Evolutionary conservation across 1,139 yeast genomes (phyloP), one percentile per base, ranked within the genome.

Genomic region (Kodamaea alishanica): DNA sequence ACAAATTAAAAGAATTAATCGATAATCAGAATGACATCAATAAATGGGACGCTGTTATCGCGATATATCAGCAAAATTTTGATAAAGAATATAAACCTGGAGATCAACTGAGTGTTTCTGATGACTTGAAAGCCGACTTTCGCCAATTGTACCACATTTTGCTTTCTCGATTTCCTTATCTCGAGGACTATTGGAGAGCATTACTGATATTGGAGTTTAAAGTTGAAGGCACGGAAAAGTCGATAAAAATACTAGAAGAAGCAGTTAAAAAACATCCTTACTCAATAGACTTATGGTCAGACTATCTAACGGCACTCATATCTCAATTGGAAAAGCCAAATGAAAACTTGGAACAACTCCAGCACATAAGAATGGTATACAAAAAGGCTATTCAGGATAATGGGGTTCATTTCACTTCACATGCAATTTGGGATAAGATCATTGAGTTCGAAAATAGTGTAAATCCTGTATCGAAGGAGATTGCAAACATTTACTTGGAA

Each of bases 261-360:
- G 68, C 84, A 0, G 70, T 80, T 4, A 63, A 60, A 7, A 61
- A 63, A 0, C 78, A 75, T 46, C 85, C 85, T 0, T 61, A 65
- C 31, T 79, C 84, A 2, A 48, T 81, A 8, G 83, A 77, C n/a
- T 60, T 84, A 4, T 84, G 92, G 92, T 51, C 65, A 1, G 88
- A 82, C 47, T 82, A 79, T 52, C 51, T 82, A 40, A 67, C 70
- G 31, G 79, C 82, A 1, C 51, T 79, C 25, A 54, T 70, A 6
- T 63, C 77, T 1, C 54, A 55, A 4, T 63, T 67, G 44, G 41
- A 45, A 8, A 49, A 50, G 4, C 51, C 52, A 1, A 55, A 58
- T 4, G 52, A 38, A 6, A 36, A 34, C 15, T 32, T 42, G 9
- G 44, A 50, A 12, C 43, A 45, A 10, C 35, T 58, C 6, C 55